Conservation (phyloP, 1,284 basidiomycete genomes). For the Ganoderma lucidum region DNA sequence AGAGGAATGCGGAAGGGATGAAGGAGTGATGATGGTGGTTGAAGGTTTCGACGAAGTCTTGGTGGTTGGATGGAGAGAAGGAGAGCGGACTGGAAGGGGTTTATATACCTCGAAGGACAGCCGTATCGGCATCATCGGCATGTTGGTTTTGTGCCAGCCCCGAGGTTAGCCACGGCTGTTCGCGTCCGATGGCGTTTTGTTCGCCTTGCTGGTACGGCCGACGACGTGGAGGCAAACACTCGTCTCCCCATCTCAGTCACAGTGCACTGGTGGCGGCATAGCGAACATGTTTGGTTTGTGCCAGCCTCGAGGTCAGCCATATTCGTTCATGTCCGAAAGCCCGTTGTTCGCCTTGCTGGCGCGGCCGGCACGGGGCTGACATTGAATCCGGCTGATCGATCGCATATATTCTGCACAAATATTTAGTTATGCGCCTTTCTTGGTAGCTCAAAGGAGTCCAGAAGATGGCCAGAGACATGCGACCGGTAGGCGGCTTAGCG, state of each 20-base stretch:
- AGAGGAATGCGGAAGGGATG: neutral
- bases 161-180: neutral
- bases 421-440: neutral
- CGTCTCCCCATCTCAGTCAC: too few species aligned
- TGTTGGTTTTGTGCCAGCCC: neutral
- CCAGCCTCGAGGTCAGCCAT: neutral
- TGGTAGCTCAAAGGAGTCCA: neutral
- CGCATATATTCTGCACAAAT: neutral
- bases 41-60: neutral
- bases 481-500: neutral
- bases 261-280: neutral
- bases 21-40: neutral
- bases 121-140: neutral
- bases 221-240: too few species aligned
- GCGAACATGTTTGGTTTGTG: neutral
- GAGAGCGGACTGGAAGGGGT: neutral
- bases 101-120: neutral
- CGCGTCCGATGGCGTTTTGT: neutral
- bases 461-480: neutral
- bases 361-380: neutral
- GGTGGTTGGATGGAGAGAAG: neutral
- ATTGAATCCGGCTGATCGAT: neutral
- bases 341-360: neutral
- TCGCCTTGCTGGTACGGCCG: neutral
- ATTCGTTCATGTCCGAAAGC: neutral